These are phyloP conservation scores for Blastobotrys apis DNA, from an alignment of 1,139 yeast species.

Conservation along the genomic window DNA sequence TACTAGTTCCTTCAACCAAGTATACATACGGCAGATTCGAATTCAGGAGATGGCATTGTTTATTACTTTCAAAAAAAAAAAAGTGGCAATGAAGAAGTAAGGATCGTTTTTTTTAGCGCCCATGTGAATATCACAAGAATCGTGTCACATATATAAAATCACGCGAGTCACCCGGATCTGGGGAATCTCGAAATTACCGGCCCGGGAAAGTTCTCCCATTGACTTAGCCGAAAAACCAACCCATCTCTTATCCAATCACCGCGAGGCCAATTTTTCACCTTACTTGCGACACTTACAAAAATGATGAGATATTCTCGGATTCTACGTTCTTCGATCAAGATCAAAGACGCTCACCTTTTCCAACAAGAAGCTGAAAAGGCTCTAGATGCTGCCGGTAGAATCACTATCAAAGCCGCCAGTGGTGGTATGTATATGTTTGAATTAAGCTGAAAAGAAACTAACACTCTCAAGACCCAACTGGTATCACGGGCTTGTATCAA, in stretches of 20 bases:
- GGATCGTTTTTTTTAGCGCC: neutral
- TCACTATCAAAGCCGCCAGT: slow-evolving; percentile 14
- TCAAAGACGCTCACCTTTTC: slow-evolving; percentile 13
- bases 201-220: neutral
- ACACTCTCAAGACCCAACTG: slow-evolving; percentile 48
- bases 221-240: neutral
- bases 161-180: neutral
- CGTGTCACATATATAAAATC: neutral
- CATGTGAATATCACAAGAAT: neutral
- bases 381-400: slow-evolving; percentile 10
- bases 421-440: slow-evolving; percentile 16
- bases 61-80: slow-evolving; percentile 2
- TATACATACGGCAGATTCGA: slow-evolving; percentile 27
- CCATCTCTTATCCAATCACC: slow-evolving; percentile 9
- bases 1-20: neutral
- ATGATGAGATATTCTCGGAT: slow-evolving; percentile 41
- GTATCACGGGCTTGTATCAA: slow-evolving; percentile 69
- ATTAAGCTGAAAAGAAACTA: neutral
- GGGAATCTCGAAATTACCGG: neutral
- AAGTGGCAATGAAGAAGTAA: slow-evolving; percentile 2
- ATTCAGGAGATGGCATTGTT: slow-evolving; percentile 31
- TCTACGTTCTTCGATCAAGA: slow-evolving; percentile 39
- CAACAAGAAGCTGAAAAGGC: slow-evolving; percentile 3
- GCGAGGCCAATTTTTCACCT: slow-evolving; percentile 3
- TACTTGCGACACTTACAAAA: neutral